Percentiles rank a stretch among this genome's conserved stretches.
phyloP scores from a whole-genome alignment of 352 stramenopile species.

The Pythium grandisporangium region DNA sequence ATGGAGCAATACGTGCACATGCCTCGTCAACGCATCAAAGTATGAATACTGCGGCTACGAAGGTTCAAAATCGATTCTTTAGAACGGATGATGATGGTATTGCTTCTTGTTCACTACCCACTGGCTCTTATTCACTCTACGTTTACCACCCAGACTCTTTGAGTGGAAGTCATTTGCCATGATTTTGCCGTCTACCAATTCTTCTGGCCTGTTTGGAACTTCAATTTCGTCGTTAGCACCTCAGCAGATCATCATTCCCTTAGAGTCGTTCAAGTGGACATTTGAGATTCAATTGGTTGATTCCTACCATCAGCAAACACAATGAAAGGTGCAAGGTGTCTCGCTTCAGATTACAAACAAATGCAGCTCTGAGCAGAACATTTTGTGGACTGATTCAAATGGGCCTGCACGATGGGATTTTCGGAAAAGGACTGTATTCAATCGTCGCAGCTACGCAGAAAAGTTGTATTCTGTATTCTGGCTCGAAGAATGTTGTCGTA shows the following conservation, averaged over 20 bases:
- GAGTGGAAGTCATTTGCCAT: conserved; percentile 58
- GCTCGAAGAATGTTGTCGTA: conserved; percentile 56
- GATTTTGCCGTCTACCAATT: conserved; percentile 39
- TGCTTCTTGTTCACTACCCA: conserved; percentile 25
- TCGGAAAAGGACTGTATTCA: conserved; percentile 51
- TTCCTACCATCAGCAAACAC: conserved; percentile 44
- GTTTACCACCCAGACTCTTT: conserved; percentile 67
- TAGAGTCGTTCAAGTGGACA: conserved; percentile 52
- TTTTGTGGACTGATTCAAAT: conserved; percentile 27
- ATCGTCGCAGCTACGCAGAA: conserved; percentile 37
- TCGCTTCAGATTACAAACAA: conserved; percentile 48
- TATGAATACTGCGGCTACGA: no score
- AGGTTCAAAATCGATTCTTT: conserved; percentile 14
- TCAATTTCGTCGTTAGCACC: conserved; percentile 13
- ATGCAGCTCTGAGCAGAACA: conserved; percentile 30
- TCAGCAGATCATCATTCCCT: conserved; percentile 44
- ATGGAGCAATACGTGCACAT: no score
- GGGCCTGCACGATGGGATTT: conserved; percentile 42
- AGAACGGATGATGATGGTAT: conserved; percentile 27
- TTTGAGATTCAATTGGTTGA: conserved; percentile 57
- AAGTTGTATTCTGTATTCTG: conserved; percentile 57
- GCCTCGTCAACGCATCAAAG: no score
- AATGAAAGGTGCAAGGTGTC: conserved; percentile 28
- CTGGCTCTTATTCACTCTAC: conserved; percentile 60
- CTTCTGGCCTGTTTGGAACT: conserved; percentile 24